phyloP scores from a whole-genome alignment of 805 yeast genomes.

The Candida nitratophila region DNA sequence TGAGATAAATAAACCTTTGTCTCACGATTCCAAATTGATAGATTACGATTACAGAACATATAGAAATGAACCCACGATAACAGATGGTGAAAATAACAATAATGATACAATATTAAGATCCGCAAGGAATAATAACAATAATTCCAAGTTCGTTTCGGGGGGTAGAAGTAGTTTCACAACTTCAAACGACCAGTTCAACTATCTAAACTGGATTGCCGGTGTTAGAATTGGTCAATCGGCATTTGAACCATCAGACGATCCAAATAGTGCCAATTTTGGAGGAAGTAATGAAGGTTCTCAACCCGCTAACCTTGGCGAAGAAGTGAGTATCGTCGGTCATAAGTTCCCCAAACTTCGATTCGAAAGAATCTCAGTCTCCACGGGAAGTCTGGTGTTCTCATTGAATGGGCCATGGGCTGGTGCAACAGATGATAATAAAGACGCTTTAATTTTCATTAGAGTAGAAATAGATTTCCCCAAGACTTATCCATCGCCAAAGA shows the following conservation, averaged over 20 bases:
- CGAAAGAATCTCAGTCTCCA: constrained; percentile 81
- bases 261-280: constrained; percentile 29
- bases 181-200: constrained; percentile 42
- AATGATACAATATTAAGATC: constrained; percentile 2
- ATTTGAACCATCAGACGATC: constrained; percentile 24
- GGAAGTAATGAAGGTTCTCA: constrained; percentile 27
- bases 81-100: constrained; percentile 11
- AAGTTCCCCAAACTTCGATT: constrained; percentile 82
- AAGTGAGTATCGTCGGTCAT: constrained; percentile 80
- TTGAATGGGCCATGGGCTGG: constrained; percentile 71
- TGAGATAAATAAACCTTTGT: constrained; percentile 29
- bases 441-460: constrained; percentile 55
- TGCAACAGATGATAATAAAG: constrained; percentile 28
- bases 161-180: constrained; percentile 26
- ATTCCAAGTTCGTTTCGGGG: constrained; percentile 10
- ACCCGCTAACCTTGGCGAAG: constrained; percentile 78
- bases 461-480: constrained; percentile 65
- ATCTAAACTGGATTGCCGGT: constrained; percentile 89
- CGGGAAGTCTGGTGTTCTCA: constrained; percentile 74
- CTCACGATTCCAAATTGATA: constrained; percentile 26
- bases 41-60: constrained; percentile 35
- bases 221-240: constrained; percentile 64
- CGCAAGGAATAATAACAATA: constrained; percentile 8
- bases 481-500: constrained; percentile 53
- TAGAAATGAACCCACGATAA: constrained; percentile 40